Percentiles rank a stretch among this genome's conserved stretches.
Evolutionary conservation across 148 eudicot genomes (phyloP).

Genomic region (Camellia granthamiana): DNA sequence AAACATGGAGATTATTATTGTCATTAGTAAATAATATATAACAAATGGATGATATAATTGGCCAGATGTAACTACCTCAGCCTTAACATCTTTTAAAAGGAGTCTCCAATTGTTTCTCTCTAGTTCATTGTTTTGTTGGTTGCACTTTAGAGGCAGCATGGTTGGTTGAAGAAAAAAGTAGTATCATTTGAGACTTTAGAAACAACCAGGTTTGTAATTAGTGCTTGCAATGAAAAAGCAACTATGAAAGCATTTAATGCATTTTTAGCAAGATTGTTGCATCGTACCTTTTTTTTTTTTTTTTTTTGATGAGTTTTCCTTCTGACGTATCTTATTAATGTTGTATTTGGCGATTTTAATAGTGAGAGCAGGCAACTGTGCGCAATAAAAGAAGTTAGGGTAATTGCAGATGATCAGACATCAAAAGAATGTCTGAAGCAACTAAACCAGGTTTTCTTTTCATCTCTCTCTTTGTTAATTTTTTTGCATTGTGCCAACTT

Average conservation of each 20-base stretch:
- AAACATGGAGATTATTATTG: too few species aligned
- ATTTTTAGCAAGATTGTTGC: not conserved
- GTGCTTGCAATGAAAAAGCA: not conserved
- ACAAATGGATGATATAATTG: not conserved
- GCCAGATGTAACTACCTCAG: not conserved
- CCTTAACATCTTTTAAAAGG: not conserved
- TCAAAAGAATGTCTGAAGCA: slow-evolving; percentile 89
- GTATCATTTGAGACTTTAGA: not conserved
- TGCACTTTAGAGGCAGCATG: not conserved
- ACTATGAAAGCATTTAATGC: not conserved
- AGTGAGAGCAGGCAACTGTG: slow-evolving; percentile 97
- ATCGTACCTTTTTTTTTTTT: not conserved
- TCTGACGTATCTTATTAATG: not conserved
- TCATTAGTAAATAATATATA: too few species aligned
- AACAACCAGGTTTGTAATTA: not conserved
- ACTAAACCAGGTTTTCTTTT: slow-evolving; percentile 73
- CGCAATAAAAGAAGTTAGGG: slow-evolving; percentile 86
- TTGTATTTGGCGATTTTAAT: slow-evolving; percentile 20
- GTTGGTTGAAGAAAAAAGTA: not conserved
- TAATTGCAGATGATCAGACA: slow-evolving; percentile 72
- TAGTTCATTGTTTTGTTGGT: not conserved
- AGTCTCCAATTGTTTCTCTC: not conserved
- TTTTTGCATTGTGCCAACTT: not conserved
- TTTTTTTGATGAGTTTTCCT: not conserved
- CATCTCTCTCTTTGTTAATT: not conserved